These are phyloP conservation scores for Talaromyces trachyspermus DNA, from an alignment of 495 filamentous ascomycete species.

Conservation along the genomic window DNA sequence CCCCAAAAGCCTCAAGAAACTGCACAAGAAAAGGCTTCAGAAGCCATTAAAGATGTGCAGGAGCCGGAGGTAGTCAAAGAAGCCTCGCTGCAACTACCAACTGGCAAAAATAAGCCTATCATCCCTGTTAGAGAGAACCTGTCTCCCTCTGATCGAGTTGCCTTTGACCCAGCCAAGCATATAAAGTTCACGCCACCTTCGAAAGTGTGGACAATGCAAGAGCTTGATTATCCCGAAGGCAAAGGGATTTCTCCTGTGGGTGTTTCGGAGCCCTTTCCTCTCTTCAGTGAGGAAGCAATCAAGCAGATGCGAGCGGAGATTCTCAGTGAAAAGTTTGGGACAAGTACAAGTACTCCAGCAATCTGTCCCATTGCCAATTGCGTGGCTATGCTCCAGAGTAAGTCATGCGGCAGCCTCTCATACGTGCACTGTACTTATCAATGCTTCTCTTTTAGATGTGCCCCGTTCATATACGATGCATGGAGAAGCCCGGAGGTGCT, in stretches of 20 bases:
- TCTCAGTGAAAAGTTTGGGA: constrained; percentile 53
- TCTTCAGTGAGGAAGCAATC: constrained; percentile 63
- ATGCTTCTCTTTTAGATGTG: constrained; percentile 35
- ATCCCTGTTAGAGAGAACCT: constrained; percentile 7
- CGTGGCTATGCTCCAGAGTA: constrained; percentile 64
- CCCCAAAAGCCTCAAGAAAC: too few species aligned
- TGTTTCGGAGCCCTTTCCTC: constrained; percentile 64
- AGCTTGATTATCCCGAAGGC: constrained; percentile 47
- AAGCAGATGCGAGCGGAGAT: constrained; percentile 60
- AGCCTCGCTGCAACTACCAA: not conserved
- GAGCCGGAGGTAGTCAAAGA: too few species aligned
- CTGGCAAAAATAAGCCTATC: constrained; percentile 5
- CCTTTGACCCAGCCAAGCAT: constrained; percentile 50
- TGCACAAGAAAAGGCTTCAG: not conserved
- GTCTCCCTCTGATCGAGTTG: constrained; percentile 6
- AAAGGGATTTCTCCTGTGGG: constrained; percentile 57
- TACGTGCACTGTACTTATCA: constrained; percentile 5
- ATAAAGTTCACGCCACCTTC: constrained; percentile 44
- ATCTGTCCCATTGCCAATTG: constrained; percentile 57
- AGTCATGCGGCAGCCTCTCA: constrained; percentile 16
- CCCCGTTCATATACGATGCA: constrained; percentile 62
- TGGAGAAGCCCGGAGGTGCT: constrained; percentile 62
- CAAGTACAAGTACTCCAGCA: constrained; percentile 57
- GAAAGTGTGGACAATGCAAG: constrained; percentile 51
- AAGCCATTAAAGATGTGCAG: not conserved